Evolutionary conservation across 768 basidiomycete genomes (phyloP).

Genomic region (Cubamyces lactineus): DNA sequence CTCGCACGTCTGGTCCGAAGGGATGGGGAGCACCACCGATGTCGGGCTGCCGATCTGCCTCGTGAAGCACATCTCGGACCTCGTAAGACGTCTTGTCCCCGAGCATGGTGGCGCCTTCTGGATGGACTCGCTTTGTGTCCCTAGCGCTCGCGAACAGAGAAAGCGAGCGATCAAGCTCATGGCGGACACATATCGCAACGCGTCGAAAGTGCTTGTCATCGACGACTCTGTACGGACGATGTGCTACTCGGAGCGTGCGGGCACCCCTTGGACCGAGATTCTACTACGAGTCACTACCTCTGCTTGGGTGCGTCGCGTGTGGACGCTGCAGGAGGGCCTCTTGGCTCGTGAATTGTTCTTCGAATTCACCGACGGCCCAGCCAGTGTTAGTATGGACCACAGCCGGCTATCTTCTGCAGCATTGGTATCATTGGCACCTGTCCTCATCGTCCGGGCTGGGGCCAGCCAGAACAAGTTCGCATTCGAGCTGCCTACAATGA

Average conservation of each 20-base stretch:
- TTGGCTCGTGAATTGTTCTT: slow-evolving; percentile 11
- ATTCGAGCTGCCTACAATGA: background rate
- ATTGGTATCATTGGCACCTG: background rate
- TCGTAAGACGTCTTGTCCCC: background rate
- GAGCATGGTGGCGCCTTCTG: slow-evolving; percentile 10
- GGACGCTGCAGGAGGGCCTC: slow-evolving; percentile 21
- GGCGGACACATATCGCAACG: slow-evolving; percentile 19
- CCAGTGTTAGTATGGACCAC: slow-evolving; percentile 10
- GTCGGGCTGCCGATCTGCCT: background rate
- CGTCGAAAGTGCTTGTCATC: slow-evolving; percentile 16
- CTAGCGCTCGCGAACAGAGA: background rate
- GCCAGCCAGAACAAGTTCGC: background rate
- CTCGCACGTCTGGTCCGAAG: background rate
- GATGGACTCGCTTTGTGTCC: slow-evolving; percentile 24
- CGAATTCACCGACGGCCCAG: slow-evolving; percentile 6
- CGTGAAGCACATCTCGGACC: background rate
- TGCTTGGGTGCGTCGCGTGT: slow-evolving; percentile 14
- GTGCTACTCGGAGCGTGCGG: background rate
- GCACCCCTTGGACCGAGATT: slow-evolving; percentile 1
- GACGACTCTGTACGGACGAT: slow-evolving; percentile 13
- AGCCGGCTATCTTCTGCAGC: background rate
- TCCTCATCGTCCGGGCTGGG: background rate
- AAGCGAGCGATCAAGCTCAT: slow-evolving; percentile 24
- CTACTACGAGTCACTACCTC: slow-evolving; percentile 6
- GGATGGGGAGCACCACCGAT: background rate